phyloP scores from a whole-genome alignment of 768 basidiomycete species.

The Tricholoma furcatifolium region DNA sequence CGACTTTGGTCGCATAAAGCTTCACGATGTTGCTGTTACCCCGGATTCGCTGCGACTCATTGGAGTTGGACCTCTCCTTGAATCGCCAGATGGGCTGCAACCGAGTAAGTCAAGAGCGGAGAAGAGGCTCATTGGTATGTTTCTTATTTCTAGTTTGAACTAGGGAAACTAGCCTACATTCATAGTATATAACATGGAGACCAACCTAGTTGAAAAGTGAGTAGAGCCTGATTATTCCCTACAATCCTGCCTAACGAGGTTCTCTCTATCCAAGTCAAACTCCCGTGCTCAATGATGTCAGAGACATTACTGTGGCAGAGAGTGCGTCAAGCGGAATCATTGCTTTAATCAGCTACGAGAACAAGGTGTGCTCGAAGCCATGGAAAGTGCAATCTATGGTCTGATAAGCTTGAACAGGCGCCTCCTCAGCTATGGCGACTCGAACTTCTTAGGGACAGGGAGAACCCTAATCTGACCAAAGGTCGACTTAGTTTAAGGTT shows the following conservation, averaged over 20 bases:
- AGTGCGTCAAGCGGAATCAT: conserved; percentile 47
- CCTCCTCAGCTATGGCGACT: conserved; percentile 81
- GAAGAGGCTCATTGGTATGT: conserved; percentile 71
- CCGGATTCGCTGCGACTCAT: conserved; percentile 64
- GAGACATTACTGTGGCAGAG: conserved; percentile 64
- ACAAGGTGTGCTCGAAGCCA: conserved; percentile 45
- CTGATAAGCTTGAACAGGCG: conserved; percentile 39
- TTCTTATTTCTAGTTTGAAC: not conserved
- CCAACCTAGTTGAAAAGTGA: conserved; percentile 67
- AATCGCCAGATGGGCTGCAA: conserved; percentile 58
- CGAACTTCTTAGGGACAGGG: conserved; percentile 57
- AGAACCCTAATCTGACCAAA: conserved; percentile 27
- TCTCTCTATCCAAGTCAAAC: conserved; percentile 48
- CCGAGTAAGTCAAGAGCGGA: conserved; percentile 71
- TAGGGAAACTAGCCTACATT: not conserved
- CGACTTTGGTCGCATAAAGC: conserved; percentile 56
- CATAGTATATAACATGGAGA: conserved; percentile 65
- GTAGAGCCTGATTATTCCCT: conserved; percentile 5
- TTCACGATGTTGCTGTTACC: conserved; percentile 72
- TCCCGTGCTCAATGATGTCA: conserved; percentile 71
- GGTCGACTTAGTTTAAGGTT: conserved; percentile 43
- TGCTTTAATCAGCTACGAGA: conserved; percentile 72
- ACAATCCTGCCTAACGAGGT: conserved; percentile 7
- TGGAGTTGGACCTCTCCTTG: conserved; percentile 65
- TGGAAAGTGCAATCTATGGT: not conserved